Evolutionary conservation across 345 rosid genomes (phyloP), one percentile per base, ranked within the genome.

Genomic region (Ailanthus altissimus): DNA sequence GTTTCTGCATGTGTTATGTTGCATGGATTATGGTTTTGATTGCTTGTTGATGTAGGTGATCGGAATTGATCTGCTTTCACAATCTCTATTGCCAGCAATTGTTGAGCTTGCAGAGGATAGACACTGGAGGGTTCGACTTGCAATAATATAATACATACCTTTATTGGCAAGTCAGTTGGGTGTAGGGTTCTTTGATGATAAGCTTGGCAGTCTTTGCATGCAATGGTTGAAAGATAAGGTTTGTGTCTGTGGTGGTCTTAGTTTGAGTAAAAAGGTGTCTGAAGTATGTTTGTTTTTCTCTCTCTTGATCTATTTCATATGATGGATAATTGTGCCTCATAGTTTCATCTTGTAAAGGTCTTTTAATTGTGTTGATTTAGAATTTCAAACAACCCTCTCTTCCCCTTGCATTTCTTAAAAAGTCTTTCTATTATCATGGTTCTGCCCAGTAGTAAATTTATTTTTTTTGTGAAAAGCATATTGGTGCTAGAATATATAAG

Each of bases 201-300:
- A 89, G 84, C 94, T 92, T 75, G 97, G 97, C 46, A 84, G 90
- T 58, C 90, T 92, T 75, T 92, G 97, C 91, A 90, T 90, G 97
- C 97, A 92, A 79, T 92, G 97, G 97, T 80, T 92, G 69, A 89
- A 90, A 83, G 97, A 92, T 81, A 92, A 92, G 94, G 97, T 90
- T 36, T 71, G 81, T 70, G 45, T 60, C n/a, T 62, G 16, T 16
- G 18, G 6, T 60, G 5, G 53, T n/a, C 49, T 72, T 43, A 62
- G 20, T 12, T 75, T 42, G 18, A 36, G 51, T 40, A 70, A 47
- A 67, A 51, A 42, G 14, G 14, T 15, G 32, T 59, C 6, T 70
- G 70, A 47, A 57, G 60, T 70, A 49, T 43, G 43, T 13, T 53
- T n/a, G n/a, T 26, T 21, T 10, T 23, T 77, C 26, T 42, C 57